phyloP scores from a whole-genome alignment of 148 eudicot species.

The Diospyros lotus region DNA sequence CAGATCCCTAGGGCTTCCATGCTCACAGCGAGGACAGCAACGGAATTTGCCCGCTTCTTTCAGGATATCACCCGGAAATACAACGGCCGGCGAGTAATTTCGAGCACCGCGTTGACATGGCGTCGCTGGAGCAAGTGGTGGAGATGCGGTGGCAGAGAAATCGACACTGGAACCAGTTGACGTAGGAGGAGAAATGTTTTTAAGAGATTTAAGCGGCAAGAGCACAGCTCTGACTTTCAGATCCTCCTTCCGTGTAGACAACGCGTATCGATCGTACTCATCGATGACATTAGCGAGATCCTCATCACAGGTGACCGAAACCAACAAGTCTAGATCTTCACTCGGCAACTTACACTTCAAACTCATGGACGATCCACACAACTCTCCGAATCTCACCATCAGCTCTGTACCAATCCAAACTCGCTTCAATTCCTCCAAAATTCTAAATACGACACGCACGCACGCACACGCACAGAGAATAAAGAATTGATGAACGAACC shows the following conservation, averaged over 20 bases:
- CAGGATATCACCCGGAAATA: constrained; percentile 12
- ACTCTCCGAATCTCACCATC: constrained; percentile 42
- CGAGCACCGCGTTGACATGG: too few relatives aligned
- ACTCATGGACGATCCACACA: constrained; percentile 41
- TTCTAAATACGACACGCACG: not conserved
- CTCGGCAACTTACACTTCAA: constrained; percentile 64
- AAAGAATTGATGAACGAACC: constrained; percentile 35
- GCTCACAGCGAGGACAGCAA: not conserved
- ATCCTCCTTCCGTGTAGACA: constrained; percentile 8
- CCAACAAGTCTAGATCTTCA: constrained; percentile 65
- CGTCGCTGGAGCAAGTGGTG: too few relatives aligned
- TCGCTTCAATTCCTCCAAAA: not conserved
- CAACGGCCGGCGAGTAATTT: too few relatives aligned
- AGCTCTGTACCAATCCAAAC: constrained; percentile 32
- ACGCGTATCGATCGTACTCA: constrained; percentile 42
- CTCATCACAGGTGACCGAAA: constrained; percentile 61
- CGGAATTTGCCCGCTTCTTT: not conserved
- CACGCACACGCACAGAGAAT: not conserved
- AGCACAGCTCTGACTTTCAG: constrained; percentile 58
- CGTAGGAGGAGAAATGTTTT: constrained; percentile 26
- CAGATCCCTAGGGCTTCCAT: not conserved
- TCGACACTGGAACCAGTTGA: constrained; percentile 16
- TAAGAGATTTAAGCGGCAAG: constrained; percentile 22
- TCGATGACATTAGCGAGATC: constrained; percentile 57
- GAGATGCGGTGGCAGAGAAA: too few relatives aligned